Conservation (phyloP, 306 rosid genomes). For the Morella rubra region DNA sequence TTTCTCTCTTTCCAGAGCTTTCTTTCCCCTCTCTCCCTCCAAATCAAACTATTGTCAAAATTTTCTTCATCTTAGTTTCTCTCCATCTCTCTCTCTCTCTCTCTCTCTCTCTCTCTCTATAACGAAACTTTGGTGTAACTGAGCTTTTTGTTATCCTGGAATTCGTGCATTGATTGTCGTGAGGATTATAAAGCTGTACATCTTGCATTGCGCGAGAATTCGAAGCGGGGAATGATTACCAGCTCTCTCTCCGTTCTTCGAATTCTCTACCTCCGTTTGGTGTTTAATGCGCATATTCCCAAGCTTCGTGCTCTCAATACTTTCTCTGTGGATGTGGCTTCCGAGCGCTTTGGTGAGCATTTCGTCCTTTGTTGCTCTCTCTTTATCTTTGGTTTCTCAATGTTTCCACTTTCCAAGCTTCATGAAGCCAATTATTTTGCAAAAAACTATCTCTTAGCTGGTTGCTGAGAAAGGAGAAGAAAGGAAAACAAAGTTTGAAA, state of each 20-base stretch:
- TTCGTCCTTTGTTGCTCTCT: constrained; percentile 7
- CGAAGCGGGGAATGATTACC: constrained; percentile 25
- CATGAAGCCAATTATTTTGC: not conserved
- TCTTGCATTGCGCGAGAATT: constrained; percentile 11
- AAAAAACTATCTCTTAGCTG: constrained; percentile 8
- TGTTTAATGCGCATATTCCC: not conserved
- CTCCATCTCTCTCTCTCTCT: not conserved
- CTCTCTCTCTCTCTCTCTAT: not conserved
- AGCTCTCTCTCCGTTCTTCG: constrained; percentile 30
- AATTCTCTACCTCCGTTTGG: constrained; percentile 15
- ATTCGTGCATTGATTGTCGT: not conserved
- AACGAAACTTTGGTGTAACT: not conserved
- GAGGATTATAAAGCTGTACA: not conserved
- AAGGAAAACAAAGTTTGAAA: not conserved
- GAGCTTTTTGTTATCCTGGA: not conserved
- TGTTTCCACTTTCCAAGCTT: not conserved
- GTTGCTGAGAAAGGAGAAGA: not conserved
- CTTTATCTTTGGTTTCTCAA: not conserved
- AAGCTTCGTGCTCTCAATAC: not conserved
- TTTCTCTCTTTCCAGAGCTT: constrained; percentile 27
- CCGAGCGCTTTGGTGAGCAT: constrained; percentile 45
- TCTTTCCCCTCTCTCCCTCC: not conserved
- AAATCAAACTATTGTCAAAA: too few relatives aligned
- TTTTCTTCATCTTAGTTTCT: too few relatives aligned
- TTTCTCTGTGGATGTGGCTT: constrained; percentile 23